Conservation (phyloP, 2,329 filamentous ascomycete species). For the Myriosclerotinia duriaeana region DNA sequence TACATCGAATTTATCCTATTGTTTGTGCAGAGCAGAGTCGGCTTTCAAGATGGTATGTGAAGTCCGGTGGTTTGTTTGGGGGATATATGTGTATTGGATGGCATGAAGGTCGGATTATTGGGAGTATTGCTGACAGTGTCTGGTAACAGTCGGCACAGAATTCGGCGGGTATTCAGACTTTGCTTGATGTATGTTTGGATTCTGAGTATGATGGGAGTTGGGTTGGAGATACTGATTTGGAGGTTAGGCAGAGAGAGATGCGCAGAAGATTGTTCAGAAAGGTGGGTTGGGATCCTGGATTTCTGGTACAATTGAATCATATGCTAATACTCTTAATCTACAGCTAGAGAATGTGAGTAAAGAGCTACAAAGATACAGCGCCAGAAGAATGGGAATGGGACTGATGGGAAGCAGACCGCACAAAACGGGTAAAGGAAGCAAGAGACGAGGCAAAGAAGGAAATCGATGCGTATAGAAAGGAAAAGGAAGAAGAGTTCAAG, state of each 20-base stretch:
- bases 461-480: conserved; percentile 85
- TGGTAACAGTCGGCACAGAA: conserved; percentile 84
- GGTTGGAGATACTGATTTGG: conserved; percentile 16
- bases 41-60: conserved; percentile 35
- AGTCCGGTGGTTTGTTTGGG: background rate
- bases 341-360: conserved; percentile 83
- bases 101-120: conserved; percentile 11
- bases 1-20: background rate
- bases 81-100: conserved; percentile 13
- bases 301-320: background rate
- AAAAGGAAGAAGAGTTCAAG: conserved; percentile 94
- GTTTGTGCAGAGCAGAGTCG: conserved; percentile 17
- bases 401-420: conserved; percentile 64
- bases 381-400: conserved; percentile 10
- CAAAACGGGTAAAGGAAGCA: conserved; percentile 95
- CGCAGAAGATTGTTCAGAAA: conserved; percentile 98
- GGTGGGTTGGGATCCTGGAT: conserved; percentile 53
- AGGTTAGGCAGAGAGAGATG: conserved; percentile 87
- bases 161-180: conserved; percentile 95
- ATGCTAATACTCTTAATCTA: conserved; percentile 38
- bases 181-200: conserved; percentile 78
- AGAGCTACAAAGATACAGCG: background rate
- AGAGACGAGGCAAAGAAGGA: conserved; percentile 96
- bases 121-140: conserved; percentile 27
- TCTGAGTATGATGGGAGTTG: background rate